phyloP scores from a whole-genome alignment of 495 filamentous ascomycete species.

The Podospora pseudocomata region DNA sequence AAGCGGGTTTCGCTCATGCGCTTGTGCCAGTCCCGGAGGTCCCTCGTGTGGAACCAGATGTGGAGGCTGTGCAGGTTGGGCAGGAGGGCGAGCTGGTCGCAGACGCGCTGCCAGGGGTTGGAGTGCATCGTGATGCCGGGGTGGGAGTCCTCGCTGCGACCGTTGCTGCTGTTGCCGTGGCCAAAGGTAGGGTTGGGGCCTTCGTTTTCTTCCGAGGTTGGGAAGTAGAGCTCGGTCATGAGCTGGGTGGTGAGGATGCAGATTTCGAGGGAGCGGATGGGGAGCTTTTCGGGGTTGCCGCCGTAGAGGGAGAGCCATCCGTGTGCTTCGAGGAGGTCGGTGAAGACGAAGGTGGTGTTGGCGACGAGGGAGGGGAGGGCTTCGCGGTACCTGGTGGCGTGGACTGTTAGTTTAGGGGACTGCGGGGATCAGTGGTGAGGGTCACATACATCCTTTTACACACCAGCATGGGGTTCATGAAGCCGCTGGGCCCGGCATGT shows the following conservation, averaged over 20 bases:
- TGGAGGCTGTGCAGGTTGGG: conserved; percentile 18
- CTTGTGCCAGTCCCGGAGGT: conserved; percentile 30
- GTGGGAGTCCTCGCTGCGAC: not conserved
- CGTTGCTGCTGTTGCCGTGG: conserved; percentile 6
- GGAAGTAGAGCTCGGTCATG: conserved; percentile 29
- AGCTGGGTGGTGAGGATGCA: conserved; percentile 23
- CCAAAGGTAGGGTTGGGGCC: conserved; percentile 9
- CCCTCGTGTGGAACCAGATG: conserved; percentile 30
- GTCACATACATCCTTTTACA: conserved; percentile 32
- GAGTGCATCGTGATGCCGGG: conserved; percentile 9
- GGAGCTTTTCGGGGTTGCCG: not conserved
- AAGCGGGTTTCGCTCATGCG: conserved; percentile 28
- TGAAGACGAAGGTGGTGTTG: conserved; percentile 29
- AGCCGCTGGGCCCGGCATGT: not conserved
- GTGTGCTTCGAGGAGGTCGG: conserved; percentile 20
- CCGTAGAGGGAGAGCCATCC: conserved; percentile 22
- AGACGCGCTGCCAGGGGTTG: conserved; percentile 30
- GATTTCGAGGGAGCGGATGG: conserved; percentile 24
- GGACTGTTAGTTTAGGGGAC: not conserved
- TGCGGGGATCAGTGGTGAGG: not conserved
- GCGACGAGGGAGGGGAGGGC: conserved; percentile 23
- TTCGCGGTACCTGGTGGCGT: conserved; percentile 27
- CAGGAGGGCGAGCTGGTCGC: conserved; percentile 17
- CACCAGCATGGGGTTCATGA: conserved; percentile 3
- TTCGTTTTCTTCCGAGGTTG: not conserved